Percentiles rank a stretch among this genome's conserved stretches.
Conservation (phyloP, 2,329 filamentous ascomycete species). For the Alternaria triticina region DNA sequence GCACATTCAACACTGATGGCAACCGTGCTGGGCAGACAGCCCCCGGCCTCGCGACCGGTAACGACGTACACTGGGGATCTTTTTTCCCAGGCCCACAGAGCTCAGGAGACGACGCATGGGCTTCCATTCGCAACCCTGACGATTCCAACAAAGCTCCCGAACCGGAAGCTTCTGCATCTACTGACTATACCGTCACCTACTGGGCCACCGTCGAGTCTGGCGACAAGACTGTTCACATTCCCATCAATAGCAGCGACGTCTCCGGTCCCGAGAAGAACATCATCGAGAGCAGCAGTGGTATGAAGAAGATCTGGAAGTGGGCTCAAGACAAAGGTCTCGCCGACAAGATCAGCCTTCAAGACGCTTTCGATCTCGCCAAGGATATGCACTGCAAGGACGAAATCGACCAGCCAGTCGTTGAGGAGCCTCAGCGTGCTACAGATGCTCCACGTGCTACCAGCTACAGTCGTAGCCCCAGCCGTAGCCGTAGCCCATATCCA, state of each 20-base stretch:
- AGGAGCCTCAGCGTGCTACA: background rate
- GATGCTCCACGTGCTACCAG: background rate
- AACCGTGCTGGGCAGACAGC: too few relatives aligned
- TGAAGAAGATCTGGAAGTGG: slow-evolving; percentile 38
- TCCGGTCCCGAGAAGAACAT: slow-evolving; percentile 26
- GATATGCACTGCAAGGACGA: slow-evolving; percentile 12
- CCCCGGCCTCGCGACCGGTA: too few relatives aligned
- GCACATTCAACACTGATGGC: too few relatives aligned
- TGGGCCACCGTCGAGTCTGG: slow-evolving; percentile 24
- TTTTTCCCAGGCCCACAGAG: background rate
- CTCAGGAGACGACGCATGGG: background rate
- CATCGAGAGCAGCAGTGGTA: slow-evolving; percentile 4
- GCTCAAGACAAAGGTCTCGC: slow-evolving; percentile 25
- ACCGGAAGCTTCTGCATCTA: background rate
- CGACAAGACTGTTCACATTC: slow-evolving; percentile 17
- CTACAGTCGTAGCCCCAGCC: background rate
- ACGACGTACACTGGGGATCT: too few relatives aligned
- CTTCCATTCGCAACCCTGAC: background rate
- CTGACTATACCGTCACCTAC: slow-evolving; percentile 23
- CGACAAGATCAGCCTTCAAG: slow-evolving; percentile 24
- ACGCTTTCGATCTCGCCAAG: slow-evolving; percentile 31
- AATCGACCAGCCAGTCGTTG: background rate
- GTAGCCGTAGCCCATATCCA: background rate
- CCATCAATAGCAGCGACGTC: slow-evolving; percentile 25
- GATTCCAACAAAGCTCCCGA: background rate